Percentiles rank a stretch among this genome's conserved stretches.
Evolutionary conservation across 306 rosid genomes (phyloP).

Genomic region (Cicer pinnatifidum): DNA sequence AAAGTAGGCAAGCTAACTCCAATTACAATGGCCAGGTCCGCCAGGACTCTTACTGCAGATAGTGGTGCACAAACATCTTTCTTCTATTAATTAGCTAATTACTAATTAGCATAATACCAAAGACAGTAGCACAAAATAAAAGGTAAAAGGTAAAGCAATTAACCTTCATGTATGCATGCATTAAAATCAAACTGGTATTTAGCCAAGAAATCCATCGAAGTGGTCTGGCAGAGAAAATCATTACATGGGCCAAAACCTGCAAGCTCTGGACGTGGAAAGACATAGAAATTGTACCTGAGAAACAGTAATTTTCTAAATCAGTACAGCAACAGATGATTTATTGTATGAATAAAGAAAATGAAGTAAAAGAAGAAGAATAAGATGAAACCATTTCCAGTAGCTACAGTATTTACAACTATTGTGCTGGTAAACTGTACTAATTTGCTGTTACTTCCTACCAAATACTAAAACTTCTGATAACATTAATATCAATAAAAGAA

Average conservation of each 20-base stretch:
- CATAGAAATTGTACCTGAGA: slow-evolving; percentile 83
- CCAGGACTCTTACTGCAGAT: background rate
- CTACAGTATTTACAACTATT: slow-evolving; percentile 23
- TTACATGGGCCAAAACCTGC: slow-evolving; percentile 52
- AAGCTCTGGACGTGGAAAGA: slow-evolving; percentile 86
- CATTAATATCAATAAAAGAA: background rate
- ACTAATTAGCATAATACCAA: slow-evolving; percentile 25
- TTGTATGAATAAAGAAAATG: slow-evolving; percentile 28
- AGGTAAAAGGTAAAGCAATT: slow-evolving; percentile 43
- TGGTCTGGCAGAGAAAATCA: slow-evolving; percentile 90
- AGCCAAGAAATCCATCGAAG: slow-evolving; percentile 90
- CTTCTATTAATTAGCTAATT: slow-evolving; percentile 28
- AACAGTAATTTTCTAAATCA: slow-evolving; percentile 34
- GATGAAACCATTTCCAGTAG: slow-evolving; percentile 28
- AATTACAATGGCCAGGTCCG: background rate
- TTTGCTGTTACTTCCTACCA: slow-evolving; percentile 21
- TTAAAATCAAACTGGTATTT: slow-evolving; percentile 91
- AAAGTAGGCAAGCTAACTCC: slow-evolving; percentile 25
- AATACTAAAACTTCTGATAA: background rate
- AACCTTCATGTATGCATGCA: slow-evolving; percentile 84
- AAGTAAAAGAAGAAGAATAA: background rate
- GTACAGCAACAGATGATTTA: slow-evolving; percentile 38
- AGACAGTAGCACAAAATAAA: slow-evolving; percentile 34
- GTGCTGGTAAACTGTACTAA: slow-evolving; percentile 9
- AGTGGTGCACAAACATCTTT: slow-evolving; percentile 30